Percentiles rank a stretch among this genome's conserved stretches.
Conservation (phyloP, 1,284 basidiomycete species). For the Boletus smithii region DNA sequence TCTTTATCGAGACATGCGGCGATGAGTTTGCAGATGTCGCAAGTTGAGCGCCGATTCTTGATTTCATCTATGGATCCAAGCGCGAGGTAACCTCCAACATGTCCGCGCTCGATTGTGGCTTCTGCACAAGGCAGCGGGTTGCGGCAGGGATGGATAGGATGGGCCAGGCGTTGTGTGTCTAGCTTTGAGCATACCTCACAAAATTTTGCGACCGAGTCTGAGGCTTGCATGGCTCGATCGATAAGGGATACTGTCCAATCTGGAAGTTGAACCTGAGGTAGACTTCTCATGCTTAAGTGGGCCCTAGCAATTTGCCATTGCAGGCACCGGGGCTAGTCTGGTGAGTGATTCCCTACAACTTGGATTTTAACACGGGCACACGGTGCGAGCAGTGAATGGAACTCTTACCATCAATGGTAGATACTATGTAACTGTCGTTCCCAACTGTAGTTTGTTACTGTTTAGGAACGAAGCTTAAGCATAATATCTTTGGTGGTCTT, state of each 20-base stretch:
- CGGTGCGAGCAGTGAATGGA: too few relatives aligned
- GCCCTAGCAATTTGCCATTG: too few relatives aligned
- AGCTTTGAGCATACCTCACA: slow-evolving; percentile 6
- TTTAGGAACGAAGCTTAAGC: too few relatives aligned
- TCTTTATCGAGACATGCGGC: slow-evolving; percentile 17
- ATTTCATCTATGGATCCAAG: slow-evolving; percentile 19
- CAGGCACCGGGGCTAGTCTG: too few relatives aligned
- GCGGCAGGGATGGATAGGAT: neutral
- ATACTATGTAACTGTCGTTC: too few relatives aligned
- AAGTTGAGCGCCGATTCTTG: slow-evolving; percentile 13
- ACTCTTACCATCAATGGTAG: too few relatives aligned
- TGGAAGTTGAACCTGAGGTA: too few relatives aligned
- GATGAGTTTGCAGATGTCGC: slow-evolving; percentile 16
- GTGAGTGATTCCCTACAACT: too few relatives aligned
- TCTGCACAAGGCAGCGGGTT: neutral
- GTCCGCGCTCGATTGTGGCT: neutral
- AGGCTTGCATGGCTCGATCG: neutral
- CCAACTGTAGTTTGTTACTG: too few relatives aligned
- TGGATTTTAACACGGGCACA: too few relatives aligned
- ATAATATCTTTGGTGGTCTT: too few relatives aligned
- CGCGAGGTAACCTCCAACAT: neutral
- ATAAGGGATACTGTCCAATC: neutral
- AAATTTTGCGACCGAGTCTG: slow-evolving; percentile 4
- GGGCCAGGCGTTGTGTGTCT: neutral
- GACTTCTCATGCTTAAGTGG: too few relatives aligned